Conservation (phyloP, 495 filamentous ascomycete genomes). For the Penicillium nucicola region DNA sequence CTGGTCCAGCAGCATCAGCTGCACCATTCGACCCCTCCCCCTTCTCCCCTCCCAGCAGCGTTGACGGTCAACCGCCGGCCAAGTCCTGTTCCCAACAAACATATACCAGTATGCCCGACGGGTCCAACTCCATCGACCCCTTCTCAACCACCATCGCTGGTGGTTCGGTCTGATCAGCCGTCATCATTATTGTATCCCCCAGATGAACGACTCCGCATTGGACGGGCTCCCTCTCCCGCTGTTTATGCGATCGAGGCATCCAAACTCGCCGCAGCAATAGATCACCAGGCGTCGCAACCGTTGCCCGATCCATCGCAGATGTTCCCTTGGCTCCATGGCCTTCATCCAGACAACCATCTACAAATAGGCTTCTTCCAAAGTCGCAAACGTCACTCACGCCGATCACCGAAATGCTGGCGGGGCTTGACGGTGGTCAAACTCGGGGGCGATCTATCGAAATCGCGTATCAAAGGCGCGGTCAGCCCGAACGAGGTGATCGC, state of each 20-base stretch:
- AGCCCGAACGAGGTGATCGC: constrained; percentile 72
- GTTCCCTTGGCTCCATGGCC: constrained; percentile 96
- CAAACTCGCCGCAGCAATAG: constrained; percentile 66
- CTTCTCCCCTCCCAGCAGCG: constrained; percentile 33
- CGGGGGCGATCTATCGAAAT: constrained; percentile 69
- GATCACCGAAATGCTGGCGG: constrained; percentile 75
- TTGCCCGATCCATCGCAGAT: constrained; percentile 78
- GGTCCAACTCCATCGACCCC: constrained; percentile 59
- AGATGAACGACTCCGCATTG: constrained; percentile 55
- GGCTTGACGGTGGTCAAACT: constrained; percentile 86
- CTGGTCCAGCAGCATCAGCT: constrained; percentile 48
- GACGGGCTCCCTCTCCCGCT: constrained; percentile 47
- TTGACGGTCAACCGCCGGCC: constrained; percentile 41
- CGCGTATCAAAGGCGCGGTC: constrained; percentile 83
- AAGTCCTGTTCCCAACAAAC: constrained; percentile 83
- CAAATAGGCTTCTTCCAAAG: constrained; percentile 86
- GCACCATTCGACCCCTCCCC: constrained; percentile 46
- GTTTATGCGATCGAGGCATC: constrained; percentile 71
- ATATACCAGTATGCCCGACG: constrained; percentile 80
- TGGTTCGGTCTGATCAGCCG: constrained; percentile 42
- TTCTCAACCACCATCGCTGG: constrained; percentile 48
- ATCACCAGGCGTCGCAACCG: constrained; percentile 70
- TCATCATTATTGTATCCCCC: constrained; percentile 75
- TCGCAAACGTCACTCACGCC: constrained; percentile 65
- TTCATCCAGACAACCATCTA: constrained; percentile 85